Conservation (phyloP, 495 filamentous ascomycete genomes). For the Daldinia vernicosa region DNA sequence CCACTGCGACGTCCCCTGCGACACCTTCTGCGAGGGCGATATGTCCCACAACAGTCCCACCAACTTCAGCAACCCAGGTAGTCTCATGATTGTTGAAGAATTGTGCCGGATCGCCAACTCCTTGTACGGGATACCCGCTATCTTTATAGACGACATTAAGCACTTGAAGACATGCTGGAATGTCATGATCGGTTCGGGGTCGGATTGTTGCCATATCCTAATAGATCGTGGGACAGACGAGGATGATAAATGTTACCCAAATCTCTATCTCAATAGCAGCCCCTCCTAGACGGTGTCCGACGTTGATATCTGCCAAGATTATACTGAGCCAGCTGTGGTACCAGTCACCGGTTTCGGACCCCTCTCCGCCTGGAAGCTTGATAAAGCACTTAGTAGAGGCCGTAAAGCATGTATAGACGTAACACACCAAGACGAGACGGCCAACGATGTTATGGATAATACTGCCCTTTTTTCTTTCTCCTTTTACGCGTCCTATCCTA, state of each 20-base stretch:
- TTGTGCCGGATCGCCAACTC: slow-evolving; percentile 12
- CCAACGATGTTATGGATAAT: background rate
- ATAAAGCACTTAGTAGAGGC: background rate
- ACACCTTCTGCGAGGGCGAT: slow-evolving; percentile 16
- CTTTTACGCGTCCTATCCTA: background rate
- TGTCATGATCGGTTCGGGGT: slow-evolving; percentile 11
- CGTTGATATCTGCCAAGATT: no score
- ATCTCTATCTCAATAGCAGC: background rate
- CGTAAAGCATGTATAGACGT: background rate
- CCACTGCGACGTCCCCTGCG: slow-evolving; percentile 14
- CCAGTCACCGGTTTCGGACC: no score
- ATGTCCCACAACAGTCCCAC: slow-evolving; percentile 64
- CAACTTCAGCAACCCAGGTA: slow-evolving; percentile 92
- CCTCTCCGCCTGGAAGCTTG: background rate
- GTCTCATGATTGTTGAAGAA: slow-evolving; percentile 73
- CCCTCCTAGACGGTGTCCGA: no score
- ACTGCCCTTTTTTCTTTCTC: no score
- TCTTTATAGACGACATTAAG: slow-evolving; percentile 21
- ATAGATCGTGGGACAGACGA: background rate
- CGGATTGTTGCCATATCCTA: slow-evolving; percentile 24
- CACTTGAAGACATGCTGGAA: slow-evolving; percentile 17
- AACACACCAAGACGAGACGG: background rate
- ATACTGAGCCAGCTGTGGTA: no score
- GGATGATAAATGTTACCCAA: background rate
- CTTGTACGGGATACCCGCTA: slow-evolving; percentile 31